A percentile compares a stretch with the other conserved stretches of the same genome.
phyloP scores from a whole-genome alignment of 2,329 filamentous ascomycete genomes.

The Ophiocordyceps camponoti-floridani region DNA sequence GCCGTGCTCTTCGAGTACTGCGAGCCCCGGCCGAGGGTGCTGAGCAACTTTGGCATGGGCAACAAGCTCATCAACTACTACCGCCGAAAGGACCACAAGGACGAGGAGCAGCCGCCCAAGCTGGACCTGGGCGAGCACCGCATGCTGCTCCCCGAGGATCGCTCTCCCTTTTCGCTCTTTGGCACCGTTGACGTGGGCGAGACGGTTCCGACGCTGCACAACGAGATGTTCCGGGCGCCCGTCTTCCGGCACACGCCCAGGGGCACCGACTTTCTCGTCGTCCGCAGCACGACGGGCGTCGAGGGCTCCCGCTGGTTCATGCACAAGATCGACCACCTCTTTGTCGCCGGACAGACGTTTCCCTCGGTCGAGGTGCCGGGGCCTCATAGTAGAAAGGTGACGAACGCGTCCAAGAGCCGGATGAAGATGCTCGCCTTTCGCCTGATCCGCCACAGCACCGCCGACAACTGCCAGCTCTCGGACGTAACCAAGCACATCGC shows the following conservation, averaged over 20 bases:
- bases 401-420: slow-evolving; percentile 89
- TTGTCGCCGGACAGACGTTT: slow-evolving; percentile 82
- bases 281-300: slow-evolving; percentile 62
- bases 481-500: slow-evolving; percentile 86
- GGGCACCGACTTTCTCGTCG: slow-evolving; percentile 68
- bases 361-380: slow-evolving; percentile 85
- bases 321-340: slow-evolving; percentile 79
- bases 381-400: slow-evolving; percentile 85
- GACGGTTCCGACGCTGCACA: slow-evolving; percentile 78
- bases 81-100: slow-evolving; percentile 55
- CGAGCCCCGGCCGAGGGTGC: slow-evolving; percentile 75
- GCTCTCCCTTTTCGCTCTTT: slow-evolving; percentile 90
- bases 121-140: slow-evolving; percentile 75
- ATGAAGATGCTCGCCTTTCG: slow-evolving; percentile 93
- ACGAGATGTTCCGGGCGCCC: slow-evolving; percentile 86
- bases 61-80: slow-evolving; percentile 95
- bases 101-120: slow-evolving; percentile 62
- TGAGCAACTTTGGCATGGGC: slow-evolving; percentile 97
- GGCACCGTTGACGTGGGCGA: slow-evolving; percentile 85
- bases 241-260: slow-evolving; percentile 75
- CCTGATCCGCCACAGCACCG: slow-evolving; percentile 60
- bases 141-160: slow-evolving; percentile 79
- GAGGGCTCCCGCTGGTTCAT: slow-evolving; percentile 68
- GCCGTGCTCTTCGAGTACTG: slow-evolving; percentile 87
- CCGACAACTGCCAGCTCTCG: slow-evolving; percentile 52